Evolutionary conservation across 345 rosid species (phyloP).

Genomic region (Orychophragmus violaceus): DNA sequence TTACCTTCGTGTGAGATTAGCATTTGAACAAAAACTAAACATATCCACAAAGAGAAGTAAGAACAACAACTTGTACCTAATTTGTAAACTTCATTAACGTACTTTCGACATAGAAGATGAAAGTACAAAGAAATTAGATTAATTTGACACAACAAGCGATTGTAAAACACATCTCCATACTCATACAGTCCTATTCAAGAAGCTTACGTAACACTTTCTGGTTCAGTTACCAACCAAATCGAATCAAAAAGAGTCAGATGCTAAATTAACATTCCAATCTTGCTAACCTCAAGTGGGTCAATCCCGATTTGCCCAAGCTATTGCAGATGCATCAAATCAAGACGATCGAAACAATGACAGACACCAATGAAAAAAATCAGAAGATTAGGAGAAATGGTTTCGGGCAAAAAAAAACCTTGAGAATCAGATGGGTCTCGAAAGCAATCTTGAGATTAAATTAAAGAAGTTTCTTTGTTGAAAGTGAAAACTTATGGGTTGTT

Average conservation of each 20-base stretch:
- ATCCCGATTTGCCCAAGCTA: not conserved
- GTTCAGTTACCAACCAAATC: not conserved
- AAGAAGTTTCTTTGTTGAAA: not conserved
- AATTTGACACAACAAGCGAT: not conserved
- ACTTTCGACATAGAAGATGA: not conserved
- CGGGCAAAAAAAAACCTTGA: too few species aligned
- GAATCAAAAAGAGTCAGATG: not conserved
- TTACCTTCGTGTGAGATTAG: not conserved
- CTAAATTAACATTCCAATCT: not conserved
- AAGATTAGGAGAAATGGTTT: not conserved
- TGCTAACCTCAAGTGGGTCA: constrained; percentile 14
- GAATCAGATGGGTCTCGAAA: constrained; percentile 6
- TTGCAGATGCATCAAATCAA: constrained; percentile 2
- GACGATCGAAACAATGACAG: constrained; percentile 1
- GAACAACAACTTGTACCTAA: not conserved
- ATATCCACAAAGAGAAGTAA: too few species aligned
- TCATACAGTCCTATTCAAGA: too few species aligned
- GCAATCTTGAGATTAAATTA: not conserved
- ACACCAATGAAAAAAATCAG: not conserved
- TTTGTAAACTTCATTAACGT: not conserved
- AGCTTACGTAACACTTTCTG: not conserved
- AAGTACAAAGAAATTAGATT: not conserved
- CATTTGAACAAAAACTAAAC: not conserved
- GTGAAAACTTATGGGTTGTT: too few species aligned
- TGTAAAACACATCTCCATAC: not conserved